Base-by-base conservation (phyloP, 2,329 filamentous ascomycete species). In the Monosporascus sp. region DNA sequence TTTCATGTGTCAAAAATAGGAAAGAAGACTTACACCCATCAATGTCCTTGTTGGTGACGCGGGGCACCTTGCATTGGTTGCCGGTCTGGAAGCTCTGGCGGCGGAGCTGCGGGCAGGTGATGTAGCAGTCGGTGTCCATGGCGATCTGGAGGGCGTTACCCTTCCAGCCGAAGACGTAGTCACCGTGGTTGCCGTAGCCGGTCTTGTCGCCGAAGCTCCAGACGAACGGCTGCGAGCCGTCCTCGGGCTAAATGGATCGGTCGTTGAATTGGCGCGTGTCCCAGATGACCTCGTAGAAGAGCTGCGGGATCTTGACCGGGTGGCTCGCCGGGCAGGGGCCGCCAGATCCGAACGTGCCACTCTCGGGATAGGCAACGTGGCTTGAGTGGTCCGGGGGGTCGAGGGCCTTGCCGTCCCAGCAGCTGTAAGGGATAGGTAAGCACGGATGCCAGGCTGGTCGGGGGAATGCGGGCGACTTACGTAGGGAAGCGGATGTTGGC, bases 251-350 rank as follows among this genome's bases (percentile, higher is more conserved):
- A 22, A 44, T 54, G 27, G 52, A 51, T 47, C n/a, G 55, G 35
- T 62, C 57, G n/a, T 57, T 60, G 49, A 62, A 83, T 15, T 68
- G 66, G 49, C 72, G 64, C 9, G 77, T 79, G 58, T 77, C 67
- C 72, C 74, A 84, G 60, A 80, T 73, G 55, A 81, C 73, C 67
- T 83, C 80, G 62, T 74, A 80, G 69, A 85, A 82, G 56, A 85
- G 71, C 14, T 78, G 80, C 38, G 80, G 70, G 4, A 81, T 65
- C 51, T 77, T 78, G 3, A 73, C 72, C 2, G 78, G 79, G 60
- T 79, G 76, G 2, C 69, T 65, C 5, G 63, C 38, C 0, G 77
- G 77, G 57, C 78, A 81, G 63, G 48, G 36, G 22, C 46, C 51
- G 11, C 38, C 47, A 1, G 51, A 41, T 18, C 41, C 7, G 3